Base-by-base conservation (phyloP, 2,329 filamentous ascomycete genomes). In the Fusarium tricinctum region DNA sequence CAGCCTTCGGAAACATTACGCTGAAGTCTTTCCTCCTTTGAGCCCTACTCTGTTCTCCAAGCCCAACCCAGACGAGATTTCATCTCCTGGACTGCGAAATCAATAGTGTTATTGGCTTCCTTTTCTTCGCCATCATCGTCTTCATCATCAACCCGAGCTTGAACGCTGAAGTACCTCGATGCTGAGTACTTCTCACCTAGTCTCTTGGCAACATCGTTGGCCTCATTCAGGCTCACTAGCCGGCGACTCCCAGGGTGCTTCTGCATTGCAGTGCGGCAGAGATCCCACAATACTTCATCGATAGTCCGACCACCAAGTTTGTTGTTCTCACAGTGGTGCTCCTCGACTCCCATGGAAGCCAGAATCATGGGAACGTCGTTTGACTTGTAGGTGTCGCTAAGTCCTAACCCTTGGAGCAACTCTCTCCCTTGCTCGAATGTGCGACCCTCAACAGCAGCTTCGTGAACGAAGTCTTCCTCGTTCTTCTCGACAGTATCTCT, bases 181-280 rank as follows among this genome's bases (percentile, higher is more conserved):
- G 69, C 62, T 23, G 74, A 72, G 68, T 84, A 81, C 72, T 78
- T 83, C 75, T 88, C 85, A 58, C 85, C 84, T 15, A 88, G 76
- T 28, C 86, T 78, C 73, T 81, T 84, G 43, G 86, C 85, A 67
- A 88, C 86, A 71, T 89, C 85, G 70, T 87, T 88, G 49, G 85
- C 86, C 72, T 88, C 84, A 72, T 83, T 81, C 47, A 88, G 78
- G 63, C 82, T 86, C 49, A 86, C 85, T 17, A 88, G 81, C 5
- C 81, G 81, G 28, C 86, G 82, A 67, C 80, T 81, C 32, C 74
- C 78, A 28, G 76, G 73, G 33, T 77, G 63, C 55, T 73, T 73
- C 47, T 71, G 54, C 71, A 78, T 76, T 15, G 73, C 66, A 1
- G 77, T 78, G 28, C 54, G 63, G 58, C 78, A 79, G 39, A 80